Base-by-base conservation (phyloP, 2,329 filamentous ascomycete genomes). In the Calonectria multiphialidica region DNA sequence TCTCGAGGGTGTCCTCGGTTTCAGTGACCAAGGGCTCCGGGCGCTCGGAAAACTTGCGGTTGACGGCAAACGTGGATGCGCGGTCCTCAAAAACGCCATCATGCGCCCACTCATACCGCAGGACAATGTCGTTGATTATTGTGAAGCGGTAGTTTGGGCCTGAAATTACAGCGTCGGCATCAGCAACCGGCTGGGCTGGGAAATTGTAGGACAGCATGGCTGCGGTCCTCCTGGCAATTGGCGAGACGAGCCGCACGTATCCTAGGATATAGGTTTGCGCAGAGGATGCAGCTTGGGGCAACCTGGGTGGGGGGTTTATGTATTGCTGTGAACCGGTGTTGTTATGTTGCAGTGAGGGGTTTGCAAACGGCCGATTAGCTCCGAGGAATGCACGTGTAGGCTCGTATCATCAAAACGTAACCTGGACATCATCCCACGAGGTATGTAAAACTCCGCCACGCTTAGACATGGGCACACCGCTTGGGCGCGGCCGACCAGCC, bases 61-160 rank as follows among this genome's bases (percentile, higher is more conserved):
- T 88, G 68, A 90, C 83, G n/a, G 90, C 91, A 78, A 93, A 90
- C 10, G 88, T 88, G 0, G 90, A 92, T 0, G 89, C 88, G 5
- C 91, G 87, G 78, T 93, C 90, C 77, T 93, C 91, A 75, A 93
- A 93, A 42, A 83, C 77, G 57, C 88, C 86, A 73, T 93, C 90
- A 13, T 86, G 83, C 0, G 90, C 87, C 89, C 90, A 93, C 81
- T 93, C 91, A 72, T 89, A 92, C 33, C 91, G 88, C 28, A 93
- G 74, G 2, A 92, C 83, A 2, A 87, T 84, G 57, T 91, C 87
- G 12, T 86, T 87, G 57, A 93, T 84, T 57, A 93, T 75, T 10
- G 88, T 92, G 79, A 93, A 92, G 66, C 91, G 89, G 79, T 90
- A 92, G 61, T 88, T 78, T 3, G 55, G 47, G 1, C 77, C 77